Conservation (phyloP, 306 rosid genomes). For the Prunus mongolica region DNA sequence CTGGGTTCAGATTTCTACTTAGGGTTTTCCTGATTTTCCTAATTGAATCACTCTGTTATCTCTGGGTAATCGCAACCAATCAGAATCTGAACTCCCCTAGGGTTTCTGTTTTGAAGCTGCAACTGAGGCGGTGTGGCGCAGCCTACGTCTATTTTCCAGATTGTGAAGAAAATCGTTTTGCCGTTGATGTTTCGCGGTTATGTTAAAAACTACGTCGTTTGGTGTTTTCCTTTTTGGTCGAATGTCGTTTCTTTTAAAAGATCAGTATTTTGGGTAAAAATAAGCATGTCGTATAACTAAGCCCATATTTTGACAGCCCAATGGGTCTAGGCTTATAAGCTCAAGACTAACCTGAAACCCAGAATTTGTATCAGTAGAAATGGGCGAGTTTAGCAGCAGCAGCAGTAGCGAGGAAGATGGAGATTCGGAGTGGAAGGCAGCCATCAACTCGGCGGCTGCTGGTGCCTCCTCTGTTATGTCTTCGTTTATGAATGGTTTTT, state of each 20-base stretch:
- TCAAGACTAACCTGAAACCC: not conserved
- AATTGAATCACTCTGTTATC: not conserved
- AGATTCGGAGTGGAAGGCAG: slow-evolving; percentile 69
- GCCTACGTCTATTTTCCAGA: not conserved
- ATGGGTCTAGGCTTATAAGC: not conserved
- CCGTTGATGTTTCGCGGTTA: not conserved
- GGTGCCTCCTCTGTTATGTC: slow-evolving; percentile 34
- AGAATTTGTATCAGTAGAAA: not conserved
- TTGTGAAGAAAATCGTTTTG: not conserved
- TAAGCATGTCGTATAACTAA: no score
- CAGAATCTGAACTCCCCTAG: not conserved
- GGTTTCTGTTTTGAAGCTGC: not conserved
- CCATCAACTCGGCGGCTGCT: slow-evolving; percentile 65
- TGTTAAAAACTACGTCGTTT: not conserved
- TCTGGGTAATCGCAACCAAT: not conserved
- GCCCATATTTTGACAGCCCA: not conserved
- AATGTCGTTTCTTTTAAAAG: not conserved
- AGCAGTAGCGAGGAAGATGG: slow-evolving; percentile 90
- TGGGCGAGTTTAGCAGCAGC: slow-evolving; percentile 33
- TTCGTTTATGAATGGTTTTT: slow-evolving; percentile 43
- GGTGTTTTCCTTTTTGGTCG: no score
- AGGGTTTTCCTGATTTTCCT: not conserved
- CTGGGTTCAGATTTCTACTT: not conserved
- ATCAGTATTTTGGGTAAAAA: no score
- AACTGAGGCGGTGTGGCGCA: not conserved